Evolutionary conservation across 1,139 yeast species (phyloP).

Genomic region (Zygosaccharomyces sapae): DNA sequence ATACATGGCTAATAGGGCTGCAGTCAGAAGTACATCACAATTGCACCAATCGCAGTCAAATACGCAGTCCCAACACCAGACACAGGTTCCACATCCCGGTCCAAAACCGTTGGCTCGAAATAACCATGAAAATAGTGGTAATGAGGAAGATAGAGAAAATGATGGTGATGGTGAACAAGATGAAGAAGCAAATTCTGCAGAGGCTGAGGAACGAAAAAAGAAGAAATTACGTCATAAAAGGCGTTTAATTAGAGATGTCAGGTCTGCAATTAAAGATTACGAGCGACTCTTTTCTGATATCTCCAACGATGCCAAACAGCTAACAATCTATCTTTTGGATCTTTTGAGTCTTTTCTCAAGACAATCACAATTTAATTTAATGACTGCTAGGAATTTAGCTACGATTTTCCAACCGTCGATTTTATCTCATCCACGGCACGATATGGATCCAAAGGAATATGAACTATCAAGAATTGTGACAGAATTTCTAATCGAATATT

Average conservation of each 20-base stretch:
- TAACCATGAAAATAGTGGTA: constrained; percentile 6
- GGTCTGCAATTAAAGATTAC: constrained; percentile 66
- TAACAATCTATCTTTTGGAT: constrained; percentile 81
- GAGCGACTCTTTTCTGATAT: constrained; percentile 56
- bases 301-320: constrained; percentile 55
- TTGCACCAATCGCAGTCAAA: constrained; percentile 4
- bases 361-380: constrained; percentile 69
- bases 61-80: background rate
- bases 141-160: constrained; percentile 20
- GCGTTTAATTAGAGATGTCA: constrained; percentile 53
- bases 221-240: constrained; percentile 40
- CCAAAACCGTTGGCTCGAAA: constrained; percentile 1
- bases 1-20: constrained; percentile 22
- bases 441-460: constrained; percentile 86
- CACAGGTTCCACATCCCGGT: background rate
- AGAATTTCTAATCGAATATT: constrained; percentile 83
- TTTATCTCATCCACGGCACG: constrained; percentile 87
- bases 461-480: constrained; percentile 82
- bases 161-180: constrained; percentile 20
- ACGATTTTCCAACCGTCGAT: constrained; percentile 96
- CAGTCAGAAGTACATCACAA: constrained; percentile 22
- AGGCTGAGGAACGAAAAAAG: constrained; percentile 34
- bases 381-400: constrained; percentile 91
- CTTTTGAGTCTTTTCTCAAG: constrained; percentile 81
- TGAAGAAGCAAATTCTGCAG: constrained; percentile 35